Evolutionary conservation across 2,329 filamentous ascomycete genomes (phyloP), one percentile per base, ranked within the genome.

Genomic region (Ascochyta viciae-villosae): DNA sequence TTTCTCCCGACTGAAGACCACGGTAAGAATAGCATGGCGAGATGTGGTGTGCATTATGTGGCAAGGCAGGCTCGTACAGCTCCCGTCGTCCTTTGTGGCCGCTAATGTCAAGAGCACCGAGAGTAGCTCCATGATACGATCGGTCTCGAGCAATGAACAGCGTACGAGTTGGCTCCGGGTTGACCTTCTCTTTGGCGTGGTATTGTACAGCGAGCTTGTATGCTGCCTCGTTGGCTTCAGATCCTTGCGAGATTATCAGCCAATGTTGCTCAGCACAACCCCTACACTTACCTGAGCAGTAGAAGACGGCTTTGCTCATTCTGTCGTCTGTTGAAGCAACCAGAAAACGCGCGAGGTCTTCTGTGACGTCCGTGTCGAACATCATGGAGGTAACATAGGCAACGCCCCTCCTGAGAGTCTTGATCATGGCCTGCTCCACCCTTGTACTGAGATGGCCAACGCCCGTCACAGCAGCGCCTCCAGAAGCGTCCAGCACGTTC

Each of bases 381-480:
- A 85, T 85, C 4, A 83, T 75, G 0, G 85, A 83, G 40, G 85
- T 80, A 27, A 84, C 83, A 47, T 89, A 90, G 0, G 81, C 77
- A 0, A 89, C 76, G 40, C 84, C 74, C 7, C 39, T 52, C 43
- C 82, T 78, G 61, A 89, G 78, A 64, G 92, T 89, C 12, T 79
- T 65, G 4, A 78, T 73, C 37, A 91, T 81, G 0, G 87, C 89
- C 2, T 82, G 76, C 12, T 79, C 78, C 12, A 93, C 84, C 43
- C 87, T 79, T 38, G 80, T 67, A 50, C 89, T 83, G 47, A 88
- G 82, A 64, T 91, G 87, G 6, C 90, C 91, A 9, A 94, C 77
- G 67, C 87, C 88, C 9, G 86, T 82, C 3, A 92, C 89, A 22
- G 88, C 89, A 3, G 90, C 88, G 19, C 91, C 91, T 26, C 88